Conservation (phyloP, 345 rosid species). For the Aquilaria sinensis region DNA sequence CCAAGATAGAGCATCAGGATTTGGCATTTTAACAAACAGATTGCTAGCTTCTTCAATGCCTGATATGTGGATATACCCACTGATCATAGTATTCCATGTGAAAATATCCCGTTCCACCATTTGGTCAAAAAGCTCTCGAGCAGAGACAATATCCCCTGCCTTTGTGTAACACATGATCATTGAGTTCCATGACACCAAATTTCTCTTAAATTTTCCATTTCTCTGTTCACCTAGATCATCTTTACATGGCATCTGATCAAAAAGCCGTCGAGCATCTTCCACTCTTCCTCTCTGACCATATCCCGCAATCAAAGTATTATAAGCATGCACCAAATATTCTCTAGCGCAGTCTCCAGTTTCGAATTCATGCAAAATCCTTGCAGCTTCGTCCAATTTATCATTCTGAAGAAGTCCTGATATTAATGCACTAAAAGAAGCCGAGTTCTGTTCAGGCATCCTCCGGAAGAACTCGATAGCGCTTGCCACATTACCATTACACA, state of each 20-base stretch:
- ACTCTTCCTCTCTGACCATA: slow-evolving; percentile 15
- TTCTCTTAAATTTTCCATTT: not conserved
- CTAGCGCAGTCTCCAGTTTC: not conserved
- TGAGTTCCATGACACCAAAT: slow-evolving; percentile 16
- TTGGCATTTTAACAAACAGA: slow-evolving; percentile 12
- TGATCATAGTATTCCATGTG: slow-evolving; percentile 15
- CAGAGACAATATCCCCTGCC: slow-evolving; percentile 10
- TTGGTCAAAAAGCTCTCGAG: slow-evolving; percentile 16
- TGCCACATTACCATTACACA: slow-evolving; percentile 3
- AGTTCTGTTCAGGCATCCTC: slow-evolving; percentile 10
- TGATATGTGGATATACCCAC: slow-evolving; percentile 7
- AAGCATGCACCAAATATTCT: slow-evolving; percentile 8
- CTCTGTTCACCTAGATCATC: not conserved
- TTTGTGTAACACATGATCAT: slow-evolving; percentile 14
- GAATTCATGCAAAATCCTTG: slow-evolving; percentile 8
- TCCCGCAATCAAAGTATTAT: slow-evolving; percentile 10
- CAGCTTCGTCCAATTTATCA: slow-evolving; percentile 10
- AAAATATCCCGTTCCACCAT: slow-evolving; percentile 9
- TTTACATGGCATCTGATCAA: slow-evolving; percentile 11
- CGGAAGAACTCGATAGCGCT: slow-evolving; percentile 12
- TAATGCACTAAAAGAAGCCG: slow-evolving; percentile 8
- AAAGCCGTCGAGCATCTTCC: slow-evolving; percentile 13
- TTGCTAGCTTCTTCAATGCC: slow-evolving; percentile 12
- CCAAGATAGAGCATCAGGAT: slow-evolving; percentile 12
- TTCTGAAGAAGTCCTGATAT: slow-evolving; percentile 13